Percentiles rank a stretch among this genome's conserved stretches.
Conservation (phyloP, 805 yeast genomes). For the Torulaspora franciscae region DNA sequence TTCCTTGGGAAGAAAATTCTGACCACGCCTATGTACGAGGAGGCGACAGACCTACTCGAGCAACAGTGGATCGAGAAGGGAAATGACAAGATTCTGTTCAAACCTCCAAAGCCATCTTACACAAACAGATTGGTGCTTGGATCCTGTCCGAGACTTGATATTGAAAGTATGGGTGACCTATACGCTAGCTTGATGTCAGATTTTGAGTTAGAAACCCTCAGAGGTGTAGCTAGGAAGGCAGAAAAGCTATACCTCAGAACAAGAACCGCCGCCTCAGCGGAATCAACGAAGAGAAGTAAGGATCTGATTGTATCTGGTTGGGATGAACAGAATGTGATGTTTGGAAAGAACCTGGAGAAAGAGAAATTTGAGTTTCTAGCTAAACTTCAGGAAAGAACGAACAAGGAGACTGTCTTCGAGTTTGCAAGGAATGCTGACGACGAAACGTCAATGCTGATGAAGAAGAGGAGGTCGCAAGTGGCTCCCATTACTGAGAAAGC, state of each 20-base stretch:
- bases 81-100: conserved; percentile 35
- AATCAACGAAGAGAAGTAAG: conserved; percentile 79
- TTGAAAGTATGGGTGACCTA: conserved; percentile 72
- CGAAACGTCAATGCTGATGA: conserved; percentile 76
- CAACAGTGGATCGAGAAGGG: conserved; percentile 41
- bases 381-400: conserved; percentile 59
- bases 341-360: conserved; percentile 69
- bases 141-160: conserved; percentile 61
- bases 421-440: conserved; percentile 64
- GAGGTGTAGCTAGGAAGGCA: conserved; percentile 75
- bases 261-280: conserved; percentile 78
- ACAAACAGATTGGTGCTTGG: conserved; percentile 80
- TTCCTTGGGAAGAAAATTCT: conserved; percentile 81
- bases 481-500: conserved; percentile 85
- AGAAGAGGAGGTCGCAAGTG: conserved; percentile 75
- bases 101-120: conserved; percentile 61
- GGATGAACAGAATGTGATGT: conserved; percentile 81
- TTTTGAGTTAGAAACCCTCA: conserved; percentile 61
- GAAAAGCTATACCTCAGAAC: conserved; percentile 84
- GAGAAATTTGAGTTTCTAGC: conserved; percentile 71
- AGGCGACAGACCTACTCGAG: conserved; percentile 50
- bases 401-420: conserved; percentile 92
- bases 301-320: conserved; percentile 72
- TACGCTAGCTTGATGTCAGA: conserved; percentile 58
- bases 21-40: conserved; percentile 63